phyloP scores from a whole-genome alignment of 495 filamentous ascomycete genomes.

The Tuber calosporum region DNA sequence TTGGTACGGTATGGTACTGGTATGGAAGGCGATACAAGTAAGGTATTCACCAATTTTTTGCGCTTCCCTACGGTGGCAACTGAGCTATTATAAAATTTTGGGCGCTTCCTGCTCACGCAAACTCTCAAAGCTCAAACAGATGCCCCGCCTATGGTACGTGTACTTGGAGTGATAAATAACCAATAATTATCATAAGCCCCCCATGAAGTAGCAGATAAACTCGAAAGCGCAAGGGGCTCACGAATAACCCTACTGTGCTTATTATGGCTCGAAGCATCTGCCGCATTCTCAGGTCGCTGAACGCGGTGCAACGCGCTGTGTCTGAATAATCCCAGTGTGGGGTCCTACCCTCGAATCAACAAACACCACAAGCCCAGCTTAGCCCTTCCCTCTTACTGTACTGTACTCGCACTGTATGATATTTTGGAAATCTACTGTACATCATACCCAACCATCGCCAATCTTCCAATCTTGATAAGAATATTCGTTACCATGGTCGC shows the following conservation, averaged over 20 bases:
- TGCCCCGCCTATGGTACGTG: too few relatives aligned
- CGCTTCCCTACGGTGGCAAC: neutral
- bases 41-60: neutral
- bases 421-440: neutral
- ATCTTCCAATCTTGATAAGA: neutral
- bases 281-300: neutral
- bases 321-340: neutral
- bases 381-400: neutral
- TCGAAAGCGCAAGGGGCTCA: too few relatives aligned
- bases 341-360: neutral
- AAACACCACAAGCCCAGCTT: neutral
- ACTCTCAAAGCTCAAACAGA: neutral
- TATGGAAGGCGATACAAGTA: too few relatives aligned
- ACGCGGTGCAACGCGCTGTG: neutral
- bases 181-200: too few relatives aligned
- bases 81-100: neutral
- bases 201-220: too few relatives aligned
- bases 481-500: constrained; percentile 10
- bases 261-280: neutral
- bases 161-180: too few relatives aligned
- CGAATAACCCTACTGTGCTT: neutral
- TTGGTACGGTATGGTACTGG: too few relatives aligned
- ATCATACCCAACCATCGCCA: neutral
- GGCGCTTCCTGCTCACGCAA: neutral
- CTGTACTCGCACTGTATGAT: too few relatives aligned